Base-by-base conservation (phyloP, 2,329 filamentous ascomycete species). In the Botrytis squamosa region DNA sequence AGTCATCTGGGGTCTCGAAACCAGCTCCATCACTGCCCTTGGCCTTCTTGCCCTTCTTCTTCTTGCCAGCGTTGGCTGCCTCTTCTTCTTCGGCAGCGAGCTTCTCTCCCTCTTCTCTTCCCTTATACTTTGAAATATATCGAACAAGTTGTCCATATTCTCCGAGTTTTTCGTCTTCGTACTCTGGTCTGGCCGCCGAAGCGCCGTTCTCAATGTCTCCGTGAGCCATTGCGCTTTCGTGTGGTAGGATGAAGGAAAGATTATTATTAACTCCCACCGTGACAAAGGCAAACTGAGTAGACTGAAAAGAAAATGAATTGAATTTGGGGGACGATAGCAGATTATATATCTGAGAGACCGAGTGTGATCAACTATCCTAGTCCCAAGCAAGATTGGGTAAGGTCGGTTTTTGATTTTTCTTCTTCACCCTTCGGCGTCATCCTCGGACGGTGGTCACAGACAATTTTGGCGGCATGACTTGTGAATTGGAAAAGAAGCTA, bases 41-140 rank as follows among this genome's bases (percentile, higher is more conserved):
- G 10, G 81, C 81, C 85, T 89, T 89, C 88, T 81, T 87, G 84
- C 85, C 86, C 84, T 86, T 89, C 67, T 52, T 55, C 46, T 70
- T 55, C 38, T 55, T 49, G 22, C 65, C 1, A 36, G 52, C 85
- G 79, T 84, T 85, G 22, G 77, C 81, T 29, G 81, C 82, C 36
- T 84, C 81, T 73, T 82, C 83, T 68, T 81, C 82, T 74, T 83
- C 84, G 55, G 82, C 85, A 64, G 81, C 82, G 74, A 84, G 82
- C 72, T 81, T 81, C 25, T 84, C 85, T 62, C 83, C 83, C 71
- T 85, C 84, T 80, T 88, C 87, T 74, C 88, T 85, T 82, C 90
- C 88, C 79, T 86, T 87, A 83, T 91, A 91, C 80, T 88, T 89
- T 77, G 88, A 89, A 82, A 91, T 91, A 84, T 90, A 91, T 80